phyloP scores from a whole-genome alignment of 2,329 filamentous ascomycete genomes.

The Nigrospora oryzae region DNA sequence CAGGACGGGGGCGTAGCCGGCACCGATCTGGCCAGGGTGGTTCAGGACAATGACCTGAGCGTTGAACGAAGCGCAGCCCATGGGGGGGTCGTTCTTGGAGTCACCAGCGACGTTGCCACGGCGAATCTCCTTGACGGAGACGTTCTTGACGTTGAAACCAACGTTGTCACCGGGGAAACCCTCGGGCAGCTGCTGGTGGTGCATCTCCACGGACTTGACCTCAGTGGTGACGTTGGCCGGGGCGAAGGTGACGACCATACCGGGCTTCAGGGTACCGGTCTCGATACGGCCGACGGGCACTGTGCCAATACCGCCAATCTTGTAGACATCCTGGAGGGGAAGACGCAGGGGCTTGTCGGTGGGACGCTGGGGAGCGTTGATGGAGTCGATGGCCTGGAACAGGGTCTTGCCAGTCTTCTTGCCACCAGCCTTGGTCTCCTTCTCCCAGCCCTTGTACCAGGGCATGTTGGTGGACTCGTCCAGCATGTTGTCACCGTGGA shows the following conservation, averaged over 20 bases:
- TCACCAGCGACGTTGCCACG: constrained; percentile 99
- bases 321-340: constrained; percentile 99
- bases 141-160: constrained; percentile 99
- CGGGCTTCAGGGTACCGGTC: constrained; percentile 90
- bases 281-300: constrained; percentile 99
- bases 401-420: constrained; percentile 94
- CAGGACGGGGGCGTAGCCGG: constrained; percentile 96
- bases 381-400: constrained; percentile 95
- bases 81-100: constrained; percentile 98
- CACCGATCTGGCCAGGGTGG: constrained; percentile 99
- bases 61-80: constrained; percentile 87
- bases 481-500: constrained; percentile 99
- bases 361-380: constrained; percentile 87
- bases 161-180: constrained; percentile 99
- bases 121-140: constrained; percentile 99
- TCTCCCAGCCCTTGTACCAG: constrained; percentile 99
- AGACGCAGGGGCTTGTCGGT: constrained; percentile 99
- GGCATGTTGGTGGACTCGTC: constrained; percentile 82
- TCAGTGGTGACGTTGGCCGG: constrained; percentile 99
- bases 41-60: constrained; percentile 99
- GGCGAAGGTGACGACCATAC: constrained; percentile 96
- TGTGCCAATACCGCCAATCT: constrained; percentile 99
- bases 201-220: constrained; percentile 99
- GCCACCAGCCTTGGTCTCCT: constrained; percentile 37
- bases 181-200: constrained; percentile 97